Base-by-base conservation (phyloP, 495 filamentous ascomycete genomes). In the Hypoxylon rickii region DNA sequence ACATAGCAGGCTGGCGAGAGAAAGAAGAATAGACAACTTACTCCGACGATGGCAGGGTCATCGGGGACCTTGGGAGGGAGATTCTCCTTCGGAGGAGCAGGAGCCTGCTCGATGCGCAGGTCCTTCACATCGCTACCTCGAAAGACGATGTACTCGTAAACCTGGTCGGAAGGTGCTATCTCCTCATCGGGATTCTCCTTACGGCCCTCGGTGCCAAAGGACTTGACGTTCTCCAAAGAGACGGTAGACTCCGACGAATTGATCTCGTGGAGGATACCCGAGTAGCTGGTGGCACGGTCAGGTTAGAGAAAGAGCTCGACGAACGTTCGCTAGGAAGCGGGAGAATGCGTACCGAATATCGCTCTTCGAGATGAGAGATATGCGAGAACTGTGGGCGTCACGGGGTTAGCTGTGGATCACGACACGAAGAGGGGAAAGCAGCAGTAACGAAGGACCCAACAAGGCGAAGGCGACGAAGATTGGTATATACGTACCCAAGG, bases 121-220 rank as follows among this genome's bases (percentile, higher is more conserved):
- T 99, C 93, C 76, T 97, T 97, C 66, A 99, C 94, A 79, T 99
- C 94, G 70, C 91, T 96, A 45, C 95, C 94, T 39, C 93, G 89
- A 71, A 99, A 99, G 54, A 99, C 93, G 65, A 99, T 97, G 78
- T 99, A 97, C 69, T 97, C 95, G 76, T 97, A 99, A 63, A 97
- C 77, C 60, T 86, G 87, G 45, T 89, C 83, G 0, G 90, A 92
- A 5, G 89, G 80, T 17, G 88, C 74, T 33, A 96, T 86, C 73
- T 96, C 91, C 31, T 94, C 88, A 5, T 83, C 80, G 5, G 87
- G 89, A 48, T 85, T 85, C 62, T 77, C 81, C 66, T 84, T 86
- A 44, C 94, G 88, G 33, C 91, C 90, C 78, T 99, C 94, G 11
- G 93, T 96, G 53, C 94, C 94, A 69, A 83, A 94, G 1, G 92